Percentiles rank a stretch among this genome's conserved stretches.
Evolutionary conservation across 257 asterid species (phyloP).

Genomic region (Gentiana dahurica): DNA sequence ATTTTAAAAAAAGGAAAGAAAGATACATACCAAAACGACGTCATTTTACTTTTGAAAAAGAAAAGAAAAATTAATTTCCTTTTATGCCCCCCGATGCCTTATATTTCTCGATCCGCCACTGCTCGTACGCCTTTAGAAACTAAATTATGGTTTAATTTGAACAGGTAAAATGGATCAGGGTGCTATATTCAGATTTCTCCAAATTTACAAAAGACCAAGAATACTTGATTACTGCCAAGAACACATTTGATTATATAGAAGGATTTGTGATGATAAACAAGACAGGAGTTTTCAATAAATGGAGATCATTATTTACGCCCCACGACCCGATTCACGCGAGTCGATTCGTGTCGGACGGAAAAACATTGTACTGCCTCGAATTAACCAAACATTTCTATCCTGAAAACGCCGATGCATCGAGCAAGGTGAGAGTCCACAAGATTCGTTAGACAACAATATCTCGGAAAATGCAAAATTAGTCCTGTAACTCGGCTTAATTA

Average conservation of each 20-base stretch:
- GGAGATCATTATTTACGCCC: slow-evolving; percentile 72
- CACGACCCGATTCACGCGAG: slow-evolving; percentile 59
- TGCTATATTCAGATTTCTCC: slow-evolving; percentile 67
- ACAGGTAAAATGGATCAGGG: slow-evolving; percentile 93
- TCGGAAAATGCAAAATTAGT: no score
- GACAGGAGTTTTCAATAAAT: slow-evolving; percentile 51
- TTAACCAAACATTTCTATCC: slow-evolving; percentile 56
- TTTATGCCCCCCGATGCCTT: no score
- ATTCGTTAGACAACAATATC: no score
- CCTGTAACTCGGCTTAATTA: no score
- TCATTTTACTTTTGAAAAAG: no score
- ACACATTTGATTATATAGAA: slow-evolving; percentile 77
- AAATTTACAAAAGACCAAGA: slow-evolving; percentile 70
- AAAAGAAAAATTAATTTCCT: no score
- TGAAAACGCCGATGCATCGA: slow-evolving; percentile 24
- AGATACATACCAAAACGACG: no score
- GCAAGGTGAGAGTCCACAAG: slow-evolving; percentile 30
- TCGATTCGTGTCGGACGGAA: slow-evolving; percentile 63
- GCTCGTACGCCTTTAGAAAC: no score
- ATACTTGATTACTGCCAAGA: slow-evolving; percentile 39
- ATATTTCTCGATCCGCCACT: no score
- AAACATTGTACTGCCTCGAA: slow-evolving; percentile 72
- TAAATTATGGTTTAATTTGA: slow-evolving; percentile 10
- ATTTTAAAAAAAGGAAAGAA: no score
- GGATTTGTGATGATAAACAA: slow-evolving; percentile 73